A percentile compares a stretch with the other conserved stretches of the same genome.
Conservation (phyloP, 345 rosid genomes). For the Viola odorata region DNA sequence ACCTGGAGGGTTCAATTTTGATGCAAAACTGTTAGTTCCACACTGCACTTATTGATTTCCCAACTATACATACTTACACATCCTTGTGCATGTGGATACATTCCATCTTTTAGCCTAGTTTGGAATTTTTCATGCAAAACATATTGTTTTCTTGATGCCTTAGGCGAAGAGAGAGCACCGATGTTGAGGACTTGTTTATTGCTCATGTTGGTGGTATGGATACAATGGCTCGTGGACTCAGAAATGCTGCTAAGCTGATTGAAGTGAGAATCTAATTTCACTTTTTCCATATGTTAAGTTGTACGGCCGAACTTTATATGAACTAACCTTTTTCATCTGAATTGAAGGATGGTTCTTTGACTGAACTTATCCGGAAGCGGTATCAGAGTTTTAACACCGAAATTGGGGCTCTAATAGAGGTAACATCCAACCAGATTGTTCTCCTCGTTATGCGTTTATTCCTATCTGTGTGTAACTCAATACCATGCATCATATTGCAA, state of each 20-base stretch:
- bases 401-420: conserved; percentile 62
- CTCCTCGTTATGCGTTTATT: neutral
- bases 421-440: conserved; percentile 7
- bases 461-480: neutral
- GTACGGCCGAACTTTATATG: conserved; percentile 2
- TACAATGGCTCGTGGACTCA: conserved; percentile 84
- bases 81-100: neutral
- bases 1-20: conserved; percentile 97
- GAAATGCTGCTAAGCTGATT: conserved; percentile 73
- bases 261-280: conserved; percentile 37
- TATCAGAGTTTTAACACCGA: conserved; percentile 73
- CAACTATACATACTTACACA: neutral
- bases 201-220: conserved; percentile 91
- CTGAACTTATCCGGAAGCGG: conserved; percentile 59
- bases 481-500: neutral
- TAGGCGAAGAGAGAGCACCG: conserved; percentile 95
- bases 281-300: neutral
- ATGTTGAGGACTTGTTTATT: conserved; percentile 87
- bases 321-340: neutral
- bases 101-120: neutral
- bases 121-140: neutral
- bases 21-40: conserved; percentile 72
- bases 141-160: conserved; percentile 9
- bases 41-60: neutral
- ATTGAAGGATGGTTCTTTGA: conserved; percentile 61